Evolutionary conservation across 2,329 filamentous ascomycete genomes (phyloP), one percentile per base, ranked within the genome.

Genomic region (Sphaerulina musiva): DNA sequence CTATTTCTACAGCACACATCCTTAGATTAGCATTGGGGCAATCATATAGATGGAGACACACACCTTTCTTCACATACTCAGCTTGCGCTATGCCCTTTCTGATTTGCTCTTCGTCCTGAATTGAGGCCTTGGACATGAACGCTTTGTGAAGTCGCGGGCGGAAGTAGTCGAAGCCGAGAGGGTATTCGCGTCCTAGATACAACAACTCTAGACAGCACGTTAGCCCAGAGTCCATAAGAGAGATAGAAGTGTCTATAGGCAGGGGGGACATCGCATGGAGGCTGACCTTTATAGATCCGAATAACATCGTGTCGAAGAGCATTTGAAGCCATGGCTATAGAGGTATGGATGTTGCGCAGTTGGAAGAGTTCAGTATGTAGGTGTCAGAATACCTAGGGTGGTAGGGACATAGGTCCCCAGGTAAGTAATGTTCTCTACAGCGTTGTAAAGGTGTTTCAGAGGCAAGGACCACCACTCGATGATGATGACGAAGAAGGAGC

Each of bases 51-150:
- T 44, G 14, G 14, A 43, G 23, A 36, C 12, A 20, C 10, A 48
- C 67, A 89, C 89, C 89, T 78, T 95, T 96, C 72, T 89, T 95
- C 3, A 97, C 89, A 71, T 87, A 96, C 61, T 95, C 82, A 0
- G 90, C 92, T 56, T 85, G 78, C 40, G 81, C 78, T 53, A 98
- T 89, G 0, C 83, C 87, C 56, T 84, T 78, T 41, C 78, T 79
- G 47, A 98, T 96, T 64, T 88, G 79, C 6, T 80, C 81, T 58
- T 92, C 85, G 62, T 93, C 83, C 2, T 75, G 78, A 54, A 95
- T 68, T 40, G 78, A 72, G 1, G 84, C 81, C 63, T 95, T 89
- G 45, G 83, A 82, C 61, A 84, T 81, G 73, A 97, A 98, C 0
- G 92, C 92, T 57, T 83, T 83, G 73, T 96, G 90, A 8, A 96